Base-by-base conservation (phyloP, 345 rosid genomes). In the Eucalyptus erythrocorys region DNA sequence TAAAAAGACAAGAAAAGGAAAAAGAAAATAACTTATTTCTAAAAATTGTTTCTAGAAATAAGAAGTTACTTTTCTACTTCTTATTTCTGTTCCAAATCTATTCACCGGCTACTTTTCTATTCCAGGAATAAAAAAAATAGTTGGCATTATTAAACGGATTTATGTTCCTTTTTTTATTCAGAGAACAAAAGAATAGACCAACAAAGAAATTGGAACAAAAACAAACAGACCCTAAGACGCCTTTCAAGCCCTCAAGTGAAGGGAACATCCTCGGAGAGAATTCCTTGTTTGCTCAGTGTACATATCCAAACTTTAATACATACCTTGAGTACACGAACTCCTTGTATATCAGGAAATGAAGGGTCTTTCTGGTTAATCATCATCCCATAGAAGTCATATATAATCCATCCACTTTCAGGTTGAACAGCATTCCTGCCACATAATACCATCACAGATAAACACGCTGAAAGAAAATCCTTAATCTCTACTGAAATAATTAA, bases 11-110 rank as follows among this genome's bases (percentile, higher is more conserved):
- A 50, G 4, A 6, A 17, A 1, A 50, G n/a, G n/a, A n/a, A 6
- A 50, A 17, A 0, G 19, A 48, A 50, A 50, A 50, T 6, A 50
- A 50, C 8, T 50, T 50, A 17, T 50, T 1, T 50, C 9, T 50
- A 50, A 0, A 50, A 50, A 51, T 51, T 51, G 1, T 50, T 50
- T 50, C 3, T 0, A 4, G 4, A 1, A 7, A 17, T 0, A 50
- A 6, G 3, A 50, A 50, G 6, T 0, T 50, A 51, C 2, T 17
- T 50, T 50, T 17, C 4, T 17, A 50, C 9, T 50, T 50, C 0
- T 50, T 50, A 50, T 6, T 50, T 50, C 0, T 19, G 0, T 51
- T 51, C 9, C 0, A 51, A 51, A 51, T 51, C 1, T 51, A 51
- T 17, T 51, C 0, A 51, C 22, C 9, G 0, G 24, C 55, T 17